Percentiles rank a stretch among this genome's conserved stretches.
Evolutionary conservation across 306 rosid species (phyloP).

Genomic region (Benincasa hispida): DNA sequence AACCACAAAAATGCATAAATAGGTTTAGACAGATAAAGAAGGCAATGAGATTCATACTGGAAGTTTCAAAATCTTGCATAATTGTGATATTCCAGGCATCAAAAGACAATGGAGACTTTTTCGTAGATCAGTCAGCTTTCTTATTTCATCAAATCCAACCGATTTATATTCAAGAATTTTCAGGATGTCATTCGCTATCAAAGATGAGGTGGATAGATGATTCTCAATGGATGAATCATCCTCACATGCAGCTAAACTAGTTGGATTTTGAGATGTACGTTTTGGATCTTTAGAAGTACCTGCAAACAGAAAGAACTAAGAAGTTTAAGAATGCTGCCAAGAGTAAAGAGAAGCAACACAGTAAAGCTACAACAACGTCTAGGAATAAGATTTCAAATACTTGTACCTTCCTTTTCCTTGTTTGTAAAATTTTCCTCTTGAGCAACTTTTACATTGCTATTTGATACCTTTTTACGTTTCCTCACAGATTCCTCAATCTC

Average conservation of each 20-base stretch:
- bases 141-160: conserved; percentile 21
- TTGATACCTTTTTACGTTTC: conserved; percentile 48
- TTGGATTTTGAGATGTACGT: conserved; percentile 16
- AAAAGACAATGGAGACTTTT: conserved; percentile 26
- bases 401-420: conserved; percentile 43
- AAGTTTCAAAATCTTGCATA: conserved; percentile 46
- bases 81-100: conserved; percentile 36
- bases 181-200: conserved; percentile 5
- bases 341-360: background rate
- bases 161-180: conserved; percentile 10
- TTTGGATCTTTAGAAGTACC: conserved; percentile 16
- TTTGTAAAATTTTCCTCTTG: conserved; percentile 20
- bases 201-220: conserved; percentile 10
- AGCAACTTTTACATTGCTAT: conserved; percentile 26
- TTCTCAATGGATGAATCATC: conserved; percentile 8
- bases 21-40: background rate
- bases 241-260: conserved; percentile 19
- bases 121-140: conserved; percentile 22
- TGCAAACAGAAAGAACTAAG: conserved; percentile 20
- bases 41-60: conserved; percentile 28
- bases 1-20: background rate
- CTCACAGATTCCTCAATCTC: conserved; percentile 30
- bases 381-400: conserved; percentile 9
- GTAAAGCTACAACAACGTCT: background rate
- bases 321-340: conserved; percentile 17